Evolutionary conservation across 2,329 filamentous ascomycete genomes (phyloP).

Genomic region (Samsoniella hepiali): DNA sequence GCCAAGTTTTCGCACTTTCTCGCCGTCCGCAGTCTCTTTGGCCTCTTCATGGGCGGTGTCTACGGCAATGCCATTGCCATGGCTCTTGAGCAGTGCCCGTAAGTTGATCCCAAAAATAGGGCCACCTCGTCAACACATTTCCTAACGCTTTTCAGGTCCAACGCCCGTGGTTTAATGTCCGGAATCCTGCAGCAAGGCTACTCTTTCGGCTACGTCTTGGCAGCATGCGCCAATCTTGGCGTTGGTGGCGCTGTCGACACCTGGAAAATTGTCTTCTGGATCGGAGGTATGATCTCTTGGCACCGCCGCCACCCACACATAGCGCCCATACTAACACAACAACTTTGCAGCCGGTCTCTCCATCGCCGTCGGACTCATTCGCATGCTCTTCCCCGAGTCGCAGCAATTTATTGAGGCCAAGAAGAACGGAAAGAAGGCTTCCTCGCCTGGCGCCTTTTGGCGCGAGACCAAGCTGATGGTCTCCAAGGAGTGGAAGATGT

Average conservation of each 20-base stretch:
- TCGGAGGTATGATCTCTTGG: slow-evolving; percentile 43
- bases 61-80: slow-evolving; percentile 78
- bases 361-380: slow-evolving; percentile 64
- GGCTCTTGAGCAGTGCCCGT: slow-evolving; percentile 71
- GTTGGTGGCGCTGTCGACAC: slow-evolving; percentile 60
- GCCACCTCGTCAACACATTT: slow-evolving; percentile 1
- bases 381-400: slow-evolving; percentile 69
- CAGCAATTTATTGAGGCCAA: slow-evolving; percentile 71
- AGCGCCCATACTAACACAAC: slow-evolving; percentile 10
- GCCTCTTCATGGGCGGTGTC: slow-evolving; percentile 77
- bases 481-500: slow-evolving; percentile 69
- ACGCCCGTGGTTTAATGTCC: slow-evolving; percentile 75
- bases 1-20: slow-evolving; percentile 69
- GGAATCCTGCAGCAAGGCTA: slow-evolving; percentile 82
- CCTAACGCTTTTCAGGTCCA: slow-evolving; percentile 38
- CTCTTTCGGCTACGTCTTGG: slow-evolving; percentile 74
- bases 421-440: slow-evolving; percentile 50
- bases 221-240: slow-evolving; percentile 70
- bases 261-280: slow-evolving; percentile 77
- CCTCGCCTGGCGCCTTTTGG: slow-evolving; percentile 58
- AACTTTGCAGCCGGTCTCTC: slow-evolving; percentile 54
- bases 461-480: slow-evolving; percentile 67
- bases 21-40: slow-evolving; percentile 70
- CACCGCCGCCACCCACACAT: background rate
- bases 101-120: slow-evolving; percentile 30